phyloP scores from a whole-genome alignment of 2,329 filamentous ascomycete genomes.

The Scopulariopsis brevicaulis region DNA sequence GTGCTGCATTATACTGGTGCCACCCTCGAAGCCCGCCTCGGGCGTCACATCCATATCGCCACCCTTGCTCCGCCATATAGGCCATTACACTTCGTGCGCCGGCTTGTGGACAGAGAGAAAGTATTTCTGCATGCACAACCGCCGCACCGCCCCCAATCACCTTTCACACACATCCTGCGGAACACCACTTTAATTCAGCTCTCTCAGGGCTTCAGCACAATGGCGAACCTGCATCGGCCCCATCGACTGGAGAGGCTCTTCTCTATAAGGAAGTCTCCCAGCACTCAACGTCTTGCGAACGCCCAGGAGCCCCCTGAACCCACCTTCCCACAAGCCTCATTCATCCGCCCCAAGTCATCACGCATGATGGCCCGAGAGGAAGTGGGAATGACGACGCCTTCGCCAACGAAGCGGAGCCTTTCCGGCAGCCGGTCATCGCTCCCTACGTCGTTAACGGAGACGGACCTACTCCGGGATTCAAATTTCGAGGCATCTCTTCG shows the following conservation, averaged over 20 bases:
- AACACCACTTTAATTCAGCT: neutral
- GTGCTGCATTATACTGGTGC: neutral
- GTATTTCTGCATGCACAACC: neutral
- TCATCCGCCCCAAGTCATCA: constrained; percentile 40
- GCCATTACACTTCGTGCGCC: neutral
- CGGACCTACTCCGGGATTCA: neutral
- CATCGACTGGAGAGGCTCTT: constrained; percentile 27
- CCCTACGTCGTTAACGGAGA: constrained; percentile 3
- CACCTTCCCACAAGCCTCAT: constrained; percentile 39
- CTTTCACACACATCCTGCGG: neutral
- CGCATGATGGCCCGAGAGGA: constrained; percentile 48
- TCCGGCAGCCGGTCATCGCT: constrained; percentile 3
- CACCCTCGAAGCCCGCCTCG: neutral
- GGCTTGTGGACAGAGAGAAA: neutral
- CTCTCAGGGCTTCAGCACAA: neutral
- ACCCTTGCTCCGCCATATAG: neutral
- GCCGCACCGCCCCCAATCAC: neutral
- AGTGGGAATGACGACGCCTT: constrained; percentile 16
- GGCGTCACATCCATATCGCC: neutral
- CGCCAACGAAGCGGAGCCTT: constrained; percentile 7
- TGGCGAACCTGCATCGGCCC: neutral
- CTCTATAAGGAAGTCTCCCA: constrained; percentile 13
- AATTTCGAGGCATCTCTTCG: neutral
- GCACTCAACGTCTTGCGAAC: neutral
- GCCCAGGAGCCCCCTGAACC: constrained; percentile 12